Evolutionary conservation across 495 filamentous ascomycete species (phyloP).

Genomic region (Podospora tetraspora): DNA sequence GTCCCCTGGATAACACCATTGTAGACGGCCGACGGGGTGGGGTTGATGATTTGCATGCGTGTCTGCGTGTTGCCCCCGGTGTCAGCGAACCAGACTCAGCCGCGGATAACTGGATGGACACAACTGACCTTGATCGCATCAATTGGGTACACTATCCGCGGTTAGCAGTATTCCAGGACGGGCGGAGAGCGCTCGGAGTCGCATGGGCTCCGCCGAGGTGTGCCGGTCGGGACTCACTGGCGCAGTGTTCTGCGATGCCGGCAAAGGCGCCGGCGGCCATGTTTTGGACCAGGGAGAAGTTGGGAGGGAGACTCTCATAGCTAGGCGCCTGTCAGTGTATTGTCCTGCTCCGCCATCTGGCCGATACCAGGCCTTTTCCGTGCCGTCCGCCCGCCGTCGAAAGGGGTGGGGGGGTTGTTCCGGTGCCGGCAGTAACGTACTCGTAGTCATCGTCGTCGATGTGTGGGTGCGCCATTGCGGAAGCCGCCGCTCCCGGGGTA

Average conservation of each 20-base stretch:
- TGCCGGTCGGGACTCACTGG: conserved; percentile 49
- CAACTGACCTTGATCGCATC: conserved; percentile 87
- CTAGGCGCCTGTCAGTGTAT: conserved; percentile 28
- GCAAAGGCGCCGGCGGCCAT: conserved; percentile 95
- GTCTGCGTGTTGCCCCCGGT: conserved; percentile 53
- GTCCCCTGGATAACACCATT: conserved; percentile 88
- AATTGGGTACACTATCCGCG: conserved; percentile 95
- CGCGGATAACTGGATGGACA: not conserved
- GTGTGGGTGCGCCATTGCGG: conserved; percentile 55
- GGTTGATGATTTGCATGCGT: conserved; percentile 93
- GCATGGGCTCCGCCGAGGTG: not conserved
- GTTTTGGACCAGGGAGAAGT: conserved; percentile 61
- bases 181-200: not conserved
- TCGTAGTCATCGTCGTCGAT: conserved; percentile 54
- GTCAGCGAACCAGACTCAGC: not conserved
- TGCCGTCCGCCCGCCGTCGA: not conserved
- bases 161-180: conserved; percentile 21
- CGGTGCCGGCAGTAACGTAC: conserved; percentile 33
- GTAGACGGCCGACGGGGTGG: conserved; percentile 78
- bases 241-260: conserved; percentile 63
- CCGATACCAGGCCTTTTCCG: not conserved
- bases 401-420: not conserved
- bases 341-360: conserved; percentile 15
- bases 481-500: conserved; percentile 50
- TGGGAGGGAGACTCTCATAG: conserved; percentile 56